Base-by-base conservation (phyloP, 306 rosid genomes). In the Vigna trinervia region DNA sequence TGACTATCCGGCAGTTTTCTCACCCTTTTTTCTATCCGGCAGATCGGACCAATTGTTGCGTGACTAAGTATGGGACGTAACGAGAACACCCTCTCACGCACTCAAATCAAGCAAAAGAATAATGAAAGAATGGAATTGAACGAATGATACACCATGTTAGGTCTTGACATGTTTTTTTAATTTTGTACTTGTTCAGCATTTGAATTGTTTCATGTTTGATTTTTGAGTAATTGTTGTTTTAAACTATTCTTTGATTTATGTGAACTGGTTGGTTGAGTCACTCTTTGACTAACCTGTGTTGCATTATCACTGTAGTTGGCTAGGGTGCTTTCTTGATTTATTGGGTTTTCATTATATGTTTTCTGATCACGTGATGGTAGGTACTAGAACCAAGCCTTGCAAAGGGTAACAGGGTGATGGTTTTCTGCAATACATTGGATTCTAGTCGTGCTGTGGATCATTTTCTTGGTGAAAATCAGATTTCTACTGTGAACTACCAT, bases 381-480 rank as follows among this genome's bases (percentile, higher is more conserved):
- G 97, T 95, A 82, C 91, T 95, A 15, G 99, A 91, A 81, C 97
- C 99, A 67, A 95, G 96, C 71, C 89, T 92, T 74, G 91, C 96
- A 38, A 92, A 92, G 81, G 97, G 97, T 71, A 90, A 95, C 71
- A 88, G 87, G 84, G 91, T 90, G 56, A 95, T 95, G 99, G 99
- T 95, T 36, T 95, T 95, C 91, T 95, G 97, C 81, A 95, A 95
- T 85, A 95, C 99, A 17, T 82, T 92, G 64, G 81, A 84, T 86
- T 95, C 99, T 26, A 95, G 97, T 85, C 99, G 99, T 81, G 99
- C 99, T 32, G 99, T 92, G 84, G 99, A 95, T 86, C 99, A 95
- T 82, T 95, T 69, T 89, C 99, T 95, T 66, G 70, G 74, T 75
- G 99, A 92, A 88, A 95, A 92, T 84, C 96, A 88, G 88, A 67